phyloP scores from a whole-genome alignment of 1,284 basidiomycete genomes.

The Apiotrichum akiyoshidainum region DNA sequence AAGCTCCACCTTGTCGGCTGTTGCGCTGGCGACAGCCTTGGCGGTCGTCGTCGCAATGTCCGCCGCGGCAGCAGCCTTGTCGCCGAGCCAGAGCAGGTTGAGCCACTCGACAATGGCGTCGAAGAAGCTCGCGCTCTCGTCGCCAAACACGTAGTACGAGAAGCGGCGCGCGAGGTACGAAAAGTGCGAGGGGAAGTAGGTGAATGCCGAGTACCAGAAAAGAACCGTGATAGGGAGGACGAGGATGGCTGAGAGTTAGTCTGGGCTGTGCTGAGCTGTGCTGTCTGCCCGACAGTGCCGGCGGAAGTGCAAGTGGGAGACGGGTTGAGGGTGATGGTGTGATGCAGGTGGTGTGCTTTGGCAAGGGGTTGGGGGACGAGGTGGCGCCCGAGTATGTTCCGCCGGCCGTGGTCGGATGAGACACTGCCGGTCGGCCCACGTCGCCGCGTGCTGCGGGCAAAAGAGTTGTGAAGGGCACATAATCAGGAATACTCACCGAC shows the following conservation, averaged over 20 bases:
- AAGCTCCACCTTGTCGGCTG: neutral
- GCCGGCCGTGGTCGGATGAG: no score
- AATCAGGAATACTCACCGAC: slow-evolving; percentile 36
- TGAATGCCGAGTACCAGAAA: slow-evolving; percentile 49
- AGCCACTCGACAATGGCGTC: slow-evolving; percentile 16
- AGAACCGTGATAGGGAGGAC: slow-evolving; percentile 39
- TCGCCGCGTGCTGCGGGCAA: no score
- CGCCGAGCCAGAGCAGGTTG: slow-evolving; percentile 15
- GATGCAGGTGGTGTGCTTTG: no score
- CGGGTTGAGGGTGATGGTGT: no score
- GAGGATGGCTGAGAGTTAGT: slow-evolving; percentile 27
- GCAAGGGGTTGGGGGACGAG: no score
- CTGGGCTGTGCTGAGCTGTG: neutral
- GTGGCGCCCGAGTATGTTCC: no score
- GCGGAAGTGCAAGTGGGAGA: no score
- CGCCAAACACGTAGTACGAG: slow-evolving; percentile 50
- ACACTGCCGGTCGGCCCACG: no score
- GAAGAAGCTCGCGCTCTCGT: slow-evolving; percentile 31
- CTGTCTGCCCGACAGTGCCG: no score
- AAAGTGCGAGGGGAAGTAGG: slow-evolving; percentile 48
- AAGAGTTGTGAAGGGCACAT: no score
- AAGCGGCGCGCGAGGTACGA: slow-evolving; percentile 46
- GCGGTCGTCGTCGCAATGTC: neutral
- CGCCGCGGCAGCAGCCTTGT: neutral
- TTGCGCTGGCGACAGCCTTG: neutral